phyloP scores from a whole-genome alignment of 2,329 filamentous ascomycete species.

The Zasmidium cellare region DNA sequence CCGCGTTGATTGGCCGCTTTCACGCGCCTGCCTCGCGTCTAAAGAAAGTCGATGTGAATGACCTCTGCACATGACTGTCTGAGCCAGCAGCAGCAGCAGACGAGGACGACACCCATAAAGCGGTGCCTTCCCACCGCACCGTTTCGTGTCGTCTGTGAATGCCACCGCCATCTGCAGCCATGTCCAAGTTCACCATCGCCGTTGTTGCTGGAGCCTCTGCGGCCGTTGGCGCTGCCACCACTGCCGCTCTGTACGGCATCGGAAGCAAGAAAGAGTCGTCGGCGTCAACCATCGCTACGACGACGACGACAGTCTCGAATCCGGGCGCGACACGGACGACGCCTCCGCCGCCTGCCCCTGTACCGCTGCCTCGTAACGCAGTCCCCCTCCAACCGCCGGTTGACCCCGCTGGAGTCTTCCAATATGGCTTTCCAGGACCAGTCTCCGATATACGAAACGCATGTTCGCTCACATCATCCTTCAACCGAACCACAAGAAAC shows the following conservation, averaged over 20 bases:
- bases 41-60: not conserved
- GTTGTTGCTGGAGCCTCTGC: constrained; percentile 51
- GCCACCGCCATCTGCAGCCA: constrained; percentile 26
- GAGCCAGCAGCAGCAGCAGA: not conserved
- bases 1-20: no score
- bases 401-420: constrained; percentile 53
- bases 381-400: constrained; percentile 38
- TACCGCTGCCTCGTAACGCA: constrained; percentile 24
- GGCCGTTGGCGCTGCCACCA: constrained; percentile 50
- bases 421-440: constrained; percentile 82
- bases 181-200: constrained; percentile 54
- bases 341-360: constrained; percentile 27
- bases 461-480: constrained; percentile 77
- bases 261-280: constrained; percentile 32
- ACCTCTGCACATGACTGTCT: not conserved
- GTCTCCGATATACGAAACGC: constrained; percentile 78
- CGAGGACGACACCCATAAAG: not conserved
- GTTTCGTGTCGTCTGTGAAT: not conserved
- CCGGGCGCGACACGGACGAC: constrained; percentile 27
- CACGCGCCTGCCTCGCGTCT: no score
- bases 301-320: constrained; percentile 35
- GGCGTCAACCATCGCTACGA: constrained; percentile 32
- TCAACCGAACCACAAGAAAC: constrained; percentile 87
- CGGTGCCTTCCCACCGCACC: not conserved
- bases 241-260: constrained; percentile 46